Evolutionary conservation across 805 yeast genomes (phyloP), one percentile per base, ranked within the genome.

Genomic region (Danielia oregonensis): DNA sequence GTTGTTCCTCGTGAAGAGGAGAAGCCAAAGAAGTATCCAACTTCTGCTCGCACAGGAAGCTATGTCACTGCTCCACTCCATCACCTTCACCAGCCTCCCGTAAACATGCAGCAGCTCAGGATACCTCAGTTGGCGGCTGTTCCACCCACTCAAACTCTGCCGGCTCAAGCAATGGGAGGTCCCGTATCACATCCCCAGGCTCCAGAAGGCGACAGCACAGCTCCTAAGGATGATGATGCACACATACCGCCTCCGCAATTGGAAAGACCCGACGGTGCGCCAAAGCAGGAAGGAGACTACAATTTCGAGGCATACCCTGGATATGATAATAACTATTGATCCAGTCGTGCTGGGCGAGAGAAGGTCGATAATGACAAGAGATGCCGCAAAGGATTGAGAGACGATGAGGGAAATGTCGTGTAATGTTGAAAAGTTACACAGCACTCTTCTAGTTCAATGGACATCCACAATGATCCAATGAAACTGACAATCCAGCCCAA

Each of bases 1-100:
- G 87, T 93, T 18, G 97, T 91, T 4, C 97, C 98, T 5, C 69
- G 97, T 37, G 95, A 85, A 49, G 88, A 81, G 53, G 87, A 79
- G 51, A 77, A 71, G 57, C 76, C 76, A 4, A 67, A 63, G 37
- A 30, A 58, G 12, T 52, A 52, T 30, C 40, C 44, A 23, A 24
- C 46, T 6, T 57, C 44, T 36, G 27, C 53, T 9, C 40, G 59
- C 27, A 39, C 60, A 8, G 45, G 39, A 12, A 43, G 51, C 18
- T 58, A 50, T 29, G 40, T 29, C 4, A 28, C 36, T 23, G 35
- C 29, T 1, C 43, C 39, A 17, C 41, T 36, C 22, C 43, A 36
- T 26, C 39, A 37, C 22, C 32, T 39, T 24, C 41, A 42, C 43
- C 42, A 36, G 22, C 44, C 41, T 21, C 42, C 37, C 9, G 35